Evolutionary conservation across 2,329 filamentous ascomycete species (phyloP), one percentile per base, ranked within the genome.

Genomic region (Cladophialophora carrionii): DNA sequence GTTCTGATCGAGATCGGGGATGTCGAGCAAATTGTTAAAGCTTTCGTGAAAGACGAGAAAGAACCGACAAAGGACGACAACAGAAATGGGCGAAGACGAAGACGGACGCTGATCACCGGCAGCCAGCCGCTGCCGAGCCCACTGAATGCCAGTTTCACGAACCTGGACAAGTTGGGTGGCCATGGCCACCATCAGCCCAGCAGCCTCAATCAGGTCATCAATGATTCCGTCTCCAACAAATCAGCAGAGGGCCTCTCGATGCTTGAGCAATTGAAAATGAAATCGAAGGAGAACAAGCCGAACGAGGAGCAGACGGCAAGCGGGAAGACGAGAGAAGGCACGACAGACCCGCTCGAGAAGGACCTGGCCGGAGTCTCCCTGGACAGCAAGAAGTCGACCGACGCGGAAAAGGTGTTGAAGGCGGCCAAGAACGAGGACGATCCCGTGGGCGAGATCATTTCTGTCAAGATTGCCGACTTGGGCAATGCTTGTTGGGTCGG

Each of bases 401-500:
- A 71, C 73, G 83, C 86, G 60, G 88, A 91, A 73, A 89, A 90
- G 78, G 67, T 71, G 54, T 61, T 67, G 51, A 71, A 70, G 58
- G 66, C 68, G 20, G 68, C 68, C n/a, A 81, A 83, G 72, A 81
- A 82, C 69, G 86, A 88, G 71, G 85, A 91, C 69, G 79, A 72
- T 73, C 82, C 73, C 4, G 74, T 72, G 56, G 77, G 68, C 69
- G 80, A 68, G 75, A 90, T 92, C 70, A 98, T 99, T 73, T 97
- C 94, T 37, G 95, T 99, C 77, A 99, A 99, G 82, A 99, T 99
- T 81, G 95, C 95, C 49, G 95, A 99, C 82, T 83, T 99, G 62
- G 95, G 95, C 66, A 99, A 99, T 76, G 95, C 95, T 22, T 99
- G 95, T 81, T 99, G 95, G 95, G 93, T 96, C 31, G 92, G 92